phyloP scores from a whole-genome alignment of 1,139 yeast genomes.

The Kodamaea arcana region DNA sequence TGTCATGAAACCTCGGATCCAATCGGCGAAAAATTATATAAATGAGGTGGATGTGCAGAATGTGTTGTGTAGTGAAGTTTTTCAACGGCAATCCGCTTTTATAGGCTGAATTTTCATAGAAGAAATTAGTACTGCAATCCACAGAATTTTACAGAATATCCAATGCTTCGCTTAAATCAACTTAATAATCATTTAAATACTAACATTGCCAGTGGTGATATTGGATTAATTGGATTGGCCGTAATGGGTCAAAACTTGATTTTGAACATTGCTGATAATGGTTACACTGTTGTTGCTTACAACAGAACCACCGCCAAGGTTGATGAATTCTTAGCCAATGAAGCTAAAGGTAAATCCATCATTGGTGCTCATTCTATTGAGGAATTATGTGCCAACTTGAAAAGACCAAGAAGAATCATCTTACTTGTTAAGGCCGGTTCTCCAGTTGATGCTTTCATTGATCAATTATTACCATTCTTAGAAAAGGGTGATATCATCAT shows the following conservation, averaged over 20 bases:
- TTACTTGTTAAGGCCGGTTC: conserved; percentile 94
- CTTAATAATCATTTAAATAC: conserved; percentile 19
- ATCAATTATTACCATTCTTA: conserved; percentile 81
- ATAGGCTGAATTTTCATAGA: too few relatives aligned
- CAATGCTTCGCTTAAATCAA: background rate
- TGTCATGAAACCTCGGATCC: too few relatives aligned
- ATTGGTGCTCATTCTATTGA: conserved; percentile 92
- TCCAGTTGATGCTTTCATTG: conserved; percentile 90
- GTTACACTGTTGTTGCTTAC: conserved; percentile 94
- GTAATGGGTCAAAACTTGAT: conserved; percentile 99
- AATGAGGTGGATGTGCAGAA: too few relatives aligned
- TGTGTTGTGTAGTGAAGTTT: too few relatives aligned
- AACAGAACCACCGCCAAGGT: conserved; percentile 97
- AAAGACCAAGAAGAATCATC: conserved; percentile 95
- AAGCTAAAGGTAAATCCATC: conserved; percentile 90
- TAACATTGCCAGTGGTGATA: conserved; percentile 67
- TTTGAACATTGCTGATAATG: conserved; percentile 97
- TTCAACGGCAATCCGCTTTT: too few relatives aligned
- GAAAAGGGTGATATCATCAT: conserved; percentile 98
- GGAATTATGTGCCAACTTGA: conserved; percentile 83
- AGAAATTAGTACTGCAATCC: too few relatives aligned
- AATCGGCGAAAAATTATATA: too few relatives aligned
- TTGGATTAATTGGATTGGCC: conserved; percentile 99
- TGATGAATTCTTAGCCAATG: conserved; percentile 86
- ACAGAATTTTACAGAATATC: too few relatives aligned